phyloP scores from a whole-genome alignment of 2,329 filamentous ascomycete genomes.

The Coleophoma cylindrospora region DNA sequence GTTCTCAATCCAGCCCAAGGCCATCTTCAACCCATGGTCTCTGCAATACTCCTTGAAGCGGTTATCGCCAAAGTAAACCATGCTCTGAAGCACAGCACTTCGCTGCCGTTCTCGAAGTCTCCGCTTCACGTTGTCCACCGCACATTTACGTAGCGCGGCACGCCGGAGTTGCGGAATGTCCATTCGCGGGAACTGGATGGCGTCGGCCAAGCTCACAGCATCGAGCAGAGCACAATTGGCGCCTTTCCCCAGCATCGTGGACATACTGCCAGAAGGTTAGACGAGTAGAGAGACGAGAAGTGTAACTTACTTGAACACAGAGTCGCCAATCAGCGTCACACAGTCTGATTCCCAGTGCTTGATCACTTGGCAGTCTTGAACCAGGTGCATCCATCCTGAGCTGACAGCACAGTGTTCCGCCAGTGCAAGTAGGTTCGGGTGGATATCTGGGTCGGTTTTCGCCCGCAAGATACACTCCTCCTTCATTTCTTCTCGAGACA shows the following conservation, averaged over 20 bases:
- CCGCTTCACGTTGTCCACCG: slow-evolving; percentile 18
- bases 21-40: slow-evolving; percentile 15
- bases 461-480: slow-evolving; percentile 14
- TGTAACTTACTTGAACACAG: slow-evolving; percentile 19
- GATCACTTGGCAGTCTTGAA: slow-evolving; percentile 16
- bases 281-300: not conserved
- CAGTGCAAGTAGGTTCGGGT: slow-evolving; percentile 13
- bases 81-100: slow-evolving; percentile 17
- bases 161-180: slow-evolving; percentile 3
- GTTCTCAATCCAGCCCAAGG: slow-evolving; percentile 15
- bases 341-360: slow-evolving; percentile 15
- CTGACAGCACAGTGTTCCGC: slow-evolving; percentile 14
- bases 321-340: slow-evolving; percentile 21
- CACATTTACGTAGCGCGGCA: slow-evolving; percentile 8
- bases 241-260: slow-evolving; percentile 21
- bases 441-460: slow-evolving; percentile 7
- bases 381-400: slow-evolving; percentile 16
- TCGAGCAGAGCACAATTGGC: slow-evolving; percentile 24
- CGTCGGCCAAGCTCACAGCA: slow-evolving; percentile 17
- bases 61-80: slow-evolving; percentile 20
- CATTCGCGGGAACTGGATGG: slow-evolving; percentile 5
- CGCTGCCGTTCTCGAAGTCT: slow-evolving; percentile 17
- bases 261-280: slow-evolving; percentile 11
- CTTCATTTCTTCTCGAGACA: slow-evolving; percentile 18
- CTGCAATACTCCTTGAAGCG: slow-evolving; percentile 17